Evolutionary conservation across 164 flowering plant genomes (phyloP).

Genomic region (Cinnamomum chago): DNA sequence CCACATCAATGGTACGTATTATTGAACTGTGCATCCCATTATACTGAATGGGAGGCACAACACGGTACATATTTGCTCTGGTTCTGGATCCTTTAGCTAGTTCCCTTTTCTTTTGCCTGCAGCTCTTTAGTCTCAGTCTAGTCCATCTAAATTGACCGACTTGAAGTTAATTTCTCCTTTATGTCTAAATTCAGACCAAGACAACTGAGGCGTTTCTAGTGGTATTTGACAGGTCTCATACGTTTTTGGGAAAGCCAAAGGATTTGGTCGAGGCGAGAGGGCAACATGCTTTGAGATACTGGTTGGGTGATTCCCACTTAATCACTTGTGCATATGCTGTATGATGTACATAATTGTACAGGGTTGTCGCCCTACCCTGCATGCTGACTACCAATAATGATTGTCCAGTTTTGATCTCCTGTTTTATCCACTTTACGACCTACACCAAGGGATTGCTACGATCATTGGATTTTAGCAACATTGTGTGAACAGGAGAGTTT

Average conservation of each 20-base stretch:
- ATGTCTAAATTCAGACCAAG: too few relatives aligned
- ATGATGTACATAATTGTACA: not conserved
- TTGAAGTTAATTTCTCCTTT: not conserved
- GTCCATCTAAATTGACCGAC: not conserved
- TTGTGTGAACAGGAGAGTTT: not conserved
- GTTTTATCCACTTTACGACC: too few relatives aligned
- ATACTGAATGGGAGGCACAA: too few relatives aligned
- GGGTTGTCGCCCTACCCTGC: not conserved
- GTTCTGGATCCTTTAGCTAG: too few relatives aligned
- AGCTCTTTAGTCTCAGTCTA: not conserved
- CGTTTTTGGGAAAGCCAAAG: not conserved
- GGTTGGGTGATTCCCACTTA: too few relatives aligned
- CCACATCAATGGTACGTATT: too few relatives aligned
- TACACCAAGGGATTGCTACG: too few relatives aligned
- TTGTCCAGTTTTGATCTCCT: not conserved
- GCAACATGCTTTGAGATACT: not conserved
- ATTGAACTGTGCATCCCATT: too few relatives aligned
- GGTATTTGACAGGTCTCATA: not conserved
- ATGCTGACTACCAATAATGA: not conserved
- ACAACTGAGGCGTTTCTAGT: not conserved
- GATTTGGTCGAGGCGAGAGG: not conserved
- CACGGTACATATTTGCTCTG: too few relatives aligned
- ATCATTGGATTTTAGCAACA: too few relatives aligned
- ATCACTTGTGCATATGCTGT: too few relatives aligned
- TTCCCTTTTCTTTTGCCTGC: too few relatives aligned